A percentile compares a stretch with the other conserved stretches of the same genome.
Conservation (phyloP, 305 asterid genomes). For the Fraxinus albicans region DNA sequence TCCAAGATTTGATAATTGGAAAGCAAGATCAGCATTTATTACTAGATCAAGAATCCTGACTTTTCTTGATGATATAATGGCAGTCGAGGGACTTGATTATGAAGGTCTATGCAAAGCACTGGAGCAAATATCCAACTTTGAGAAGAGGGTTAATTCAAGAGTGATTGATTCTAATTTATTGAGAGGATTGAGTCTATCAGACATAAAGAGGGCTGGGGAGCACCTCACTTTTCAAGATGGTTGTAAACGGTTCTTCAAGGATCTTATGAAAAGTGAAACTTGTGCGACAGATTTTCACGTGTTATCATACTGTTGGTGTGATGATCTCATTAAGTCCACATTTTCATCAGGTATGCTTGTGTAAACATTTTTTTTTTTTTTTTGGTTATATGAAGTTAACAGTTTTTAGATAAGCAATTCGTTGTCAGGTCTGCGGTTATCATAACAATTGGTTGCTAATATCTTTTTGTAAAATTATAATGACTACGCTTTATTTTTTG, state of each 20-base stretch:
- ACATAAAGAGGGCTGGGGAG: constrained; percentile 56
- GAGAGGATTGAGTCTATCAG: constrained; percentile 48
- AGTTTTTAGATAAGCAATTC: background rate
- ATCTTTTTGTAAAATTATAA: background rate
- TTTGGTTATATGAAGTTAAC: background rate
- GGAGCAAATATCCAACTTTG: constrained; percentile 51
- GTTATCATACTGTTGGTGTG: constrained; percentile 62
- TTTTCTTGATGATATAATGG: constrained; percentile 9
- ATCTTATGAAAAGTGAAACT: constrained; percentile 29
- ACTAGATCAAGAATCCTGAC: background rate
- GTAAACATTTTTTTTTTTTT: background rate
- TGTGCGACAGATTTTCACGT: constrained; percentile 40
- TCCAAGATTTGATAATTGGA: constrained; percentile 24
- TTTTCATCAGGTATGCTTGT: constrained; percentile 51
- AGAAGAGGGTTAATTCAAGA: constrained; percentile 53
- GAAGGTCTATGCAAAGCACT: constrained; percentile 57
- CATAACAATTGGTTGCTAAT: background rate
- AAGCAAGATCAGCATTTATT: background rate
- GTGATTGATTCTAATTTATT: constrained; percentile 49
- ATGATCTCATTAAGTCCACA: constrained; percentile 57
- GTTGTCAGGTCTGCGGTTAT: background rate
- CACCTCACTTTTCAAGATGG: constrained; percentile 62
- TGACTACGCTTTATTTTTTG: background rate
- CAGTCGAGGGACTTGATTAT: constrained; percentile 46
- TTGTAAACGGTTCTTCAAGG: constrained; percentile 45